Evolutionary conservation across 805 yeast species (phyloP).

Genomic region (Kazachstania psychrophila): DNA sequence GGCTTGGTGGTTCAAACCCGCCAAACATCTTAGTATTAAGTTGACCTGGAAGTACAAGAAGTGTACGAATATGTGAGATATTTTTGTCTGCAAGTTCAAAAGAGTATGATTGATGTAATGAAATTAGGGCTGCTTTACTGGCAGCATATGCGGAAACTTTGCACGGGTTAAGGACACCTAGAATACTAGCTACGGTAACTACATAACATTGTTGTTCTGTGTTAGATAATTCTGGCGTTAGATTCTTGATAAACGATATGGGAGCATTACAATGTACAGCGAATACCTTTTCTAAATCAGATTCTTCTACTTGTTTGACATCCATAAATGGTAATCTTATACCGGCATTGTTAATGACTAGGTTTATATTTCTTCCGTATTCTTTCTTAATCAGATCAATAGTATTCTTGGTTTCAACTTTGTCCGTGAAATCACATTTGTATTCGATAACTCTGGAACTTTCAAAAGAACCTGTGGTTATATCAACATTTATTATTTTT

Average conservation of each 20-base stretch:
- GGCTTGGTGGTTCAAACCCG: conserved; percentile 68
- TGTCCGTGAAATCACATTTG: conserved; percentile 58
- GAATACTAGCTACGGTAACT: conserved; percentile 67
- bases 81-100: conserved; percentile 50
- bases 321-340: conserved; percentile 45
- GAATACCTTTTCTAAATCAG: conserved; percentile 43
- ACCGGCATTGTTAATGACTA: conserved; percentile 80
- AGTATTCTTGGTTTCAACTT: conserved; percentile 32
- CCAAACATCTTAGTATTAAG: conserved; percentile 63
- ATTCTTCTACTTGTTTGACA: conserved; percentile 34
- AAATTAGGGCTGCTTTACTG: conserved; percentile 73
- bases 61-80: conserved; percentile 50
- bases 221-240: conserved; percentile 49
- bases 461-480: conserved; percentile 1
- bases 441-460: conserved; percentile 35
- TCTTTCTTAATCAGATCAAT: conserved; percentile 35
- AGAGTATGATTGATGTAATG: conserved; percentile 73
- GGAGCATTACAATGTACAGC: conserved; percentile 60
- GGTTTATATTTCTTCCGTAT: conserved; percentile 44
- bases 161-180: conserved; percentile 77
- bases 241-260: conserved; percentile 53
- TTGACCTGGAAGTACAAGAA: conserved; percentile 80
- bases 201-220: conserved; percentile 53
- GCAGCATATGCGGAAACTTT: conserved; percentile 73
- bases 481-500: conserved; percentile 23